A percentile compares a stretch with the other conserved stretches of the same genome.
These are phyloP conservation scores for Crithidia acanthocephali DNA, from an alignment of 208 protist genomes.

Conservation along the genomic window DNA sequence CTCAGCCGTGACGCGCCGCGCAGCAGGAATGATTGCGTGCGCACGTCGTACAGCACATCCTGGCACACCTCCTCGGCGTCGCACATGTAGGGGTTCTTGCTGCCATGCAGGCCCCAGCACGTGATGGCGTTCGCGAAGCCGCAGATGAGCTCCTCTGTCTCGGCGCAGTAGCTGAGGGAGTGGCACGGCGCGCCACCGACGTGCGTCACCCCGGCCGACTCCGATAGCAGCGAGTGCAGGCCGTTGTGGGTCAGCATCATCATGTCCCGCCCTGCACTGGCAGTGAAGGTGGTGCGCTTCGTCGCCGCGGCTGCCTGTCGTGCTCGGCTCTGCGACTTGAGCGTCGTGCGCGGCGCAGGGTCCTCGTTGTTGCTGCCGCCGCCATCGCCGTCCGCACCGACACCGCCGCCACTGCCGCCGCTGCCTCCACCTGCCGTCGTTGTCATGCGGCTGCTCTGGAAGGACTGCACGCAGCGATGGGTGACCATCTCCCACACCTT, in stretches of 20 bases:
- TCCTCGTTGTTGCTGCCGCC: slow-evolving; percentile 2
- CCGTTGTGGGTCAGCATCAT: slow-evolving; percentile 30
- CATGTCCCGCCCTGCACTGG: slow-evolving; percentile 18
- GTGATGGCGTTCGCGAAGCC: slow-evolving; percentile 60
- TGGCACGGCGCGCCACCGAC: slow-evolving; percentile 24
- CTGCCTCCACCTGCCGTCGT: too few relatives aligned
- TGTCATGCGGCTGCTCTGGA: slow-evolving; percentile 30
- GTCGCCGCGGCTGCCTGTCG: neutral
- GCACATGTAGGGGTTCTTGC: slow-evolving; percentile 36
- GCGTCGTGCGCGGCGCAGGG: neutral
- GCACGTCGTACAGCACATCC: slow-evolving; percentile 45
- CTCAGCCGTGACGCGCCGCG: slow-evolving; percentile 64
- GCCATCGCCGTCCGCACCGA: neutral
- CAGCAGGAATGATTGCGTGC: slow-evolving; percentile 53
- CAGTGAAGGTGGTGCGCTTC: neutral
- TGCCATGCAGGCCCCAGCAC: slow-evolving; percentile 38
- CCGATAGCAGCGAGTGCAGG: slow-evolving; percentile 31
- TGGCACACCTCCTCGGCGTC: slow-evolving; percentile 56
- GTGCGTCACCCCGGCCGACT: slow-evolving; percentile 5
- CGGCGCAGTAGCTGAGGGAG: slow-evolving; percentile 47
- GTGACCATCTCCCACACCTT: slow-evolving; percentile 88
- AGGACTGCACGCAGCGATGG: slow-evolving; percentile 75
- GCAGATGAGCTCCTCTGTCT: slow-evolving; percentile 67
- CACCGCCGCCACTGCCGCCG: neutral
- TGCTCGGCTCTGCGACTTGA: slow-evolving; percentile 7